Conservation (phyloP, 2,329 filamentous ascomycete genomes). For the Pleomassaria siparia region DNA sequence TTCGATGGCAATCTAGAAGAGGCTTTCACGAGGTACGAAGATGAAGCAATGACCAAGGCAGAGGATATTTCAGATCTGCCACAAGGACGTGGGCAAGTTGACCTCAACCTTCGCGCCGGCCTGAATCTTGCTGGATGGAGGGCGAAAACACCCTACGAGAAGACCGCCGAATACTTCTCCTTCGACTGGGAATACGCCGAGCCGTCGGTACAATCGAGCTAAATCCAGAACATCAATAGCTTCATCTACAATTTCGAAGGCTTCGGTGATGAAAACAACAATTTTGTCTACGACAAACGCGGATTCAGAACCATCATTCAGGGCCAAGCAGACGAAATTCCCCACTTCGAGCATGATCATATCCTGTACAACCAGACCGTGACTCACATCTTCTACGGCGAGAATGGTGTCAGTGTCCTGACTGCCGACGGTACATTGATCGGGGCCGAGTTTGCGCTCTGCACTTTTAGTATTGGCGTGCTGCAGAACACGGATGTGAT, state of each 20-base stretch:
- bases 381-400: neutral
- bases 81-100: neutral
- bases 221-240: neutral
- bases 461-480: neutral
- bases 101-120: neutral
- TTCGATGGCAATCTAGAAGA: neutral
- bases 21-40: neutral
- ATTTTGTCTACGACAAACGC: neutral
- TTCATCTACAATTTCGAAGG: neutral
- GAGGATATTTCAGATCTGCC: neutral
- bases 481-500: neutral
- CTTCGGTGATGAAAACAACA: neutral
- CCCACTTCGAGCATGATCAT: neutral
- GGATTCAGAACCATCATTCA: neutral
- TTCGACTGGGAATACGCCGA: slow-evolving; percentile 1
- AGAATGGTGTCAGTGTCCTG: neutral
- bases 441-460: neutral
- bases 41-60: neutral
- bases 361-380: neutral
- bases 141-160: neutral
- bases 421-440: neutral
- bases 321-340: neutral
- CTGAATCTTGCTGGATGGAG: neutral
- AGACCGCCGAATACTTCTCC: neutral
- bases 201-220: neutral